Conservation (phyloP, 1,284 basidiomycete genomes). For the Phaffia rhodozyma region DNA sequence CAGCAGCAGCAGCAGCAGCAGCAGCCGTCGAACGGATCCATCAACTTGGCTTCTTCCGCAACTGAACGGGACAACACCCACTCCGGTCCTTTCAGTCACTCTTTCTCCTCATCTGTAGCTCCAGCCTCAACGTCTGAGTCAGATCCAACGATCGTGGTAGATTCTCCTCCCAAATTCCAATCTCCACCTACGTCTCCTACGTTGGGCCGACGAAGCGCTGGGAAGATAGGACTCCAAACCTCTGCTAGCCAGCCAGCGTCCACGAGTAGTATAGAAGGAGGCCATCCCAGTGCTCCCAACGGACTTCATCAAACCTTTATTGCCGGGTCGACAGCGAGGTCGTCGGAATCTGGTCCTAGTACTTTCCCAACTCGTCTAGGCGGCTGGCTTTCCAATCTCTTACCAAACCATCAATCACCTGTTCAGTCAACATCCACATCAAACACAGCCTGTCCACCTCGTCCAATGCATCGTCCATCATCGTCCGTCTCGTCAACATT, state of each 20-base stretch:
- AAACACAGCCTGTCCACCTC: not conserved
- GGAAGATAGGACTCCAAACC: not conserved
- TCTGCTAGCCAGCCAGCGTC: not conserved
- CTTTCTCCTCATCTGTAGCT: no score
- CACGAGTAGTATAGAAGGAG: not conserved
- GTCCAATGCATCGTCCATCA: not conserved
- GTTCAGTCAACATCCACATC: not conserved
- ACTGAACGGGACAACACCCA: not conserved
- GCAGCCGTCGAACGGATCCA: not conserved
- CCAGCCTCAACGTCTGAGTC: not conserved
- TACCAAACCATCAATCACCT: slow-evolving; percentile 1
- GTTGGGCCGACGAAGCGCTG: not conserved
- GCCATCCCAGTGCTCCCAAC: not conserved
- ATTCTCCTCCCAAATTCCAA: not conserved
- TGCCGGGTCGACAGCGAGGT: not conserved
- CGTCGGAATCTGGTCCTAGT: no score
- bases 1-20: not conserved
- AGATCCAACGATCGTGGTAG: slow-evolving; percentile 13
- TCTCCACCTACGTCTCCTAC: not conserved
- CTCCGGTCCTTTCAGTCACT: not conserved
- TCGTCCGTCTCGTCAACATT: not conserved
- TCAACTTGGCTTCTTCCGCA: not conserved
- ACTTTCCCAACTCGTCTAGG: slow-evolving; percentile 15
- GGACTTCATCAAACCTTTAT: not conserved
- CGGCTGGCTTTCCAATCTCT: slow-evolving; percentile 16